Conservation (phyloP, 345 rosid genomes). For the Arabidopsis suecica region DNA sequence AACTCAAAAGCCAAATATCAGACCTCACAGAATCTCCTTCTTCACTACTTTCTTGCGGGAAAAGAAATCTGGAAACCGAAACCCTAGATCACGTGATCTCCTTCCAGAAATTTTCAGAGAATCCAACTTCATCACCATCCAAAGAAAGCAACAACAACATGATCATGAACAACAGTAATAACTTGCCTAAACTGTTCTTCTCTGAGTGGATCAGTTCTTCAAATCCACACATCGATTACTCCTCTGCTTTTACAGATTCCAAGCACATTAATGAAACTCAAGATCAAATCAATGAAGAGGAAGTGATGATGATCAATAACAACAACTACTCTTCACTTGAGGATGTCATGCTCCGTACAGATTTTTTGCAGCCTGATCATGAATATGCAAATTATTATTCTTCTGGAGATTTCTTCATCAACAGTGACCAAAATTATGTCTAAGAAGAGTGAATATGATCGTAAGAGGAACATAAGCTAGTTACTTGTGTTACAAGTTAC, state of each 20-base stretch:
- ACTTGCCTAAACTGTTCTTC: constrained; percentile 65
- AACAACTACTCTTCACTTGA: constrained; percentile 38
- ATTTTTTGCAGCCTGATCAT: constrained; percentile 56
- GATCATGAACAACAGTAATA: constrained; percentile 21
- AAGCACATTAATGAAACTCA: constrained; percentile 39
- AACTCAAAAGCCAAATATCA: constrained; percentile 37
- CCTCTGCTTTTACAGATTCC: constrained; percentile 32
- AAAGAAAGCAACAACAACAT: constrained; percentile 35
- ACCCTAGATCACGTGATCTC: constrained; percentile 46
- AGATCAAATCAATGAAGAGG: constrained; percentile 24
- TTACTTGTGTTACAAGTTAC: background rate
- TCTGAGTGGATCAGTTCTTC: constrained; percentile 77
- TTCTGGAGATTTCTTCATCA: constrained; percentile 49
- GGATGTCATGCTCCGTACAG: constrained; percentile 51
- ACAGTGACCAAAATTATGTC: constrained; percentile 52
- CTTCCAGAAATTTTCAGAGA: constrained; percentile 39
- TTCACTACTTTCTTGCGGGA: constrained; percentile 39
- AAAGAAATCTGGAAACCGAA: constrained; percentile 43
- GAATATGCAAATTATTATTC: constrained; percentile 56
- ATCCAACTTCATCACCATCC: constrained; percentile 40
- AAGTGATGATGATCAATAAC: constrained; percentile 31
- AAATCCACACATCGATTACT: constrained; percentile 31
- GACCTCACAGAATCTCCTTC: constrained; percentile 33
- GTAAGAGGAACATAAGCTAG: background rate
- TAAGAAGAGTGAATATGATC: constrained; percentile 25